Percentiles rank a stretch among this genome's conserved stretches.
phyloP scores from a whole-genome alignment of 2,329 filamentous ascomycete species.

The Ascochyta fabae region DNA sequence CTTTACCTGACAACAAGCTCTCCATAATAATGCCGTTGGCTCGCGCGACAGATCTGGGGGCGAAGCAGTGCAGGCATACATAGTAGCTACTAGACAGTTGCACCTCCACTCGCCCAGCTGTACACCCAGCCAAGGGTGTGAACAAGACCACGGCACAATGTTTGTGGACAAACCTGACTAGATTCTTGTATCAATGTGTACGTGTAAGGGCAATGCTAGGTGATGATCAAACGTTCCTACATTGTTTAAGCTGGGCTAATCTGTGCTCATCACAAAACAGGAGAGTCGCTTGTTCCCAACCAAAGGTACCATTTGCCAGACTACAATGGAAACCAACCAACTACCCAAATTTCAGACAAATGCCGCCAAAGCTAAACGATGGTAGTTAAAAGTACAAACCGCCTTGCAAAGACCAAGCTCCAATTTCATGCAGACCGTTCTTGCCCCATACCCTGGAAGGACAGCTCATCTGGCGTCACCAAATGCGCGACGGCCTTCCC shows the following conservation, averaged over 20 bases:
- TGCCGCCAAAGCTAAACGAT: background rate
- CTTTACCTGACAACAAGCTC: background rate
- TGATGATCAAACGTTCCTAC: background rate
- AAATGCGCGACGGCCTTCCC: constrained; percentile 15
- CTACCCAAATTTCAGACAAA: background rate
- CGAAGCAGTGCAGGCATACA: too few species aligned
- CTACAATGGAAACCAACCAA: background rate
- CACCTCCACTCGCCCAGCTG: background rate
- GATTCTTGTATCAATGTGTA: too few species aligned
- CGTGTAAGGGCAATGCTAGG: background rate
- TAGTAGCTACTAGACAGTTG: background rate
- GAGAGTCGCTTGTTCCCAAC: too few species aligned
- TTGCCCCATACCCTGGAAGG: background rate
- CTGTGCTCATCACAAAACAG: background rate
- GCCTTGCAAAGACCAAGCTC: background rate
- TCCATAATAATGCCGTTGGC: background rate
- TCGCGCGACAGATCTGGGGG: background rate
- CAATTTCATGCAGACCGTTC: background rate
- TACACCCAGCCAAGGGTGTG: background rate
- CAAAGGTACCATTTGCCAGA: background rate
- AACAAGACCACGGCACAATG: too few species aligned
- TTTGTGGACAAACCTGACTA: too few species aligned
- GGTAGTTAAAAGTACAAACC: background rate
- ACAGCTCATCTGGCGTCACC: background rate
- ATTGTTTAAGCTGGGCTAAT: background rate